Percentiles rank a stretch among this genome's conserved stretches.
phyloP scores from a whole-genome alignment of 1,284 basidiomycete species.

The Phylloporus sp. region DNA sequence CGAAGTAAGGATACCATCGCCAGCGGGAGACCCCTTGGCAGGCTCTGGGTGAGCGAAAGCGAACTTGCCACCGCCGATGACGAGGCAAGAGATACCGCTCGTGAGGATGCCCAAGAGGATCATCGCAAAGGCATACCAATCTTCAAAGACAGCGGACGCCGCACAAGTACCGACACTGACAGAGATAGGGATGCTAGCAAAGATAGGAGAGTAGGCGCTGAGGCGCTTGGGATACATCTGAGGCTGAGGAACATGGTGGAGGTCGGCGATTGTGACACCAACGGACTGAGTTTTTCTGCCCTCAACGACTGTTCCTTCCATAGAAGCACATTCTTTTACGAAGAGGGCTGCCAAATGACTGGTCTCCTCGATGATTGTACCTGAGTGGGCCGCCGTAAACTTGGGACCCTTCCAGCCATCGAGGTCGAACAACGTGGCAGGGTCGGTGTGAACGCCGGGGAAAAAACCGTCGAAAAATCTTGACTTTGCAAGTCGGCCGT shows the following conservation, averaged over 20 bases:
- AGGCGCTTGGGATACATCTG: slow-evolving; percentile 30
- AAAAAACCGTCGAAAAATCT: slow-evolving; percentile 41
- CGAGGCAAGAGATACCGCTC: slow-evolving; percentile 37
- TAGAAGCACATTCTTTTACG: slow-evolving; percentile 20
- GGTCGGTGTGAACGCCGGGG: slow-evolving; percentile 39
- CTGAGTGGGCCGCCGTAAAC: slow-evolving; percentile 38
- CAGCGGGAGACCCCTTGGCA: slow-evolving; percentile 34
- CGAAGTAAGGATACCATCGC: slow-evolving; percentile 35
- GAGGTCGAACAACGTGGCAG: slow-evolving; percentile 37
- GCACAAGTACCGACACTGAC: slow-evolving; percentile 36
- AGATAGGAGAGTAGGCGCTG: slow-evolving; percentile 28
- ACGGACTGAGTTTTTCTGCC: slow-evolving; percentile 36
- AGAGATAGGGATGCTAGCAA: slow-evolving; percentile 39
- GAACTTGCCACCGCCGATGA: slow-evolving; percentile 41
- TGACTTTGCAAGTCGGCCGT: slow-evolving; percentile 35
- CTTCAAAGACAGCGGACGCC: slow-evolving; percentile 29
- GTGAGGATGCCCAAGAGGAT: slow-evolving; percentile 43
- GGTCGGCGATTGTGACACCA: slow-evolving; percentile 36
- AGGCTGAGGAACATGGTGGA: slow-evolving; percentile 22
- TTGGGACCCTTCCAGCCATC: slow-evolving; percentile 38
- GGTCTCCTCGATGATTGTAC: slow-evolving; percentile 36
- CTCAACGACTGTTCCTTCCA: slow-evolving; percentile 21
- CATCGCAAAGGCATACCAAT: slow-evolving; percentile 41
- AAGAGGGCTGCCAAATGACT: slow-evolving; percentile 38
- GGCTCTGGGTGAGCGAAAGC: slow-evolving; percentile 37